These are phyloP conservation scores for Copromyces sp. DNA, from an alignment of 495 filamentous ascomycete species.

Conservation along the genomic window DNA sequence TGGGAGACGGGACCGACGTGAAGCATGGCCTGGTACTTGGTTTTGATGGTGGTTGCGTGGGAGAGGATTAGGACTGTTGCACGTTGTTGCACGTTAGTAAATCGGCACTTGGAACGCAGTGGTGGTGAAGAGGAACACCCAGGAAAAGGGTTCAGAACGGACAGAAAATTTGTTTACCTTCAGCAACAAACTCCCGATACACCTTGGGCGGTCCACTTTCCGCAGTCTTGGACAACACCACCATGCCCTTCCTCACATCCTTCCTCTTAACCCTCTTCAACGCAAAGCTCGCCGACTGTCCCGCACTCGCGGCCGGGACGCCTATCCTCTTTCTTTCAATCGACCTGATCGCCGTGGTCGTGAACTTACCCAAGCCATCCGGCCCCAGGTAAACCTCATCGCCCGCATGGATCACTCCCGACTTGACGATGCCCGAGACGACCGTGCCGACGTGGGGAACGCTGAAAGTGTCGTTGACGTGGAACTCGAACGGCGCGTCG, in stretches of 20 bases:
- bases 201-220: slow-evolving; percentile 67
- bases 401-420: slow-evolving; percentile 77
- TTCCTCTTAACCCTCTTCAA: slow-evolving; percentile 75
- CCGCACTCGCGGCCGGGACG: slow-evolving; percentile 81
- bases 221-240: slow-evolving; percentile 69
- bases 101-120: too few relatives aligned
- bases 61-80: slow-evolving; percentile 75
- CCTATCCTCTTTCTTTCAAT: slow-evolving; percentile 93
- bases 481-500: slow-evolving; percentile 84
- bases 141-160: neutral
- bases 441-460: slow-evolving; percentile 96
- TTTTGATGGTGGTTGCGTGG: slow-evolving; percentile 97
- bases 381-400: slow-evolving; percentile 86
- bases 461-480: slow-evolving; percentile 97
- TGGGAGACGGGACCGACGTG: slow-evolving; percentile 93
- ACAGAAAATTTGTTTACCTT: slow-evolving; percentile 48
- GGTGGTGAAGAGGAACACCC: too few relatives aligned
- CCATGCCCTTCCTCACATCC: slow-evolving; percentile 98
- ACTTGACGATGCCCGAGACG: slow-evolving; percentile 87
- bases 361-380: slow-evolving; percentile 86
- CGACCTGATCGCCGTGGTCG: slow-evolving; percentile 75
- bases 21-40: slow-evolving; percentile 96
- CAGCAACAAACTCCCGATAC: slow-evolving; percentile 84
- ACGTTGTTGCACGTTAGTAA: too few relatives aligned
- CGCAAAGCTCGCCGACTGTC: slow-evolving; percentile 88